Conservation (phyloP, 495 filamentous ascomycete species). For the Cetradonia linearis region DNA sequence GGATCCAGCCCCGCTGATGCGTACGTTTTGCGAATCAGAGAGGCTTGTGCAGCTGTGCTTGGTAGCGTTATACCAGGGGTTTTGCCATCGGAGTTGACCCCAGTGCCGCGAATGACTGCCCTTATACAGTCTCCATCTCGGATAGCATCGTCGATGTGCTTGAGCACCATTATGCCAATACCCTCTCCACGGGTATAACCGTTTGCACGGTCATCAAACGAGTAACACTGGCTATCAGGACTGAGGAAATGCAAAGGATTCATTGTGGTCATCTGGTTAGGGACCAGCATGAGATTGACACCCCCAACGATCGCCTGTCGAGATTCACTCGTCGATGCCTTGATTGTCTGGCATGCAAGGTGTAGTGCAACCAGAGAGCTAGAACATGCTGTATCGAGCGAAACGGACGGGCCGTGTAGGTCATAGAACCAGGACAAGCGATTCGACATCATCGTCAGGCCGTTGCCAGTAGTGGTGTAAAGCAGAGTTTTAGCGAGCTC, state of each 20-base stretch:
- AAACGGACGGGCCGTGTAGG: slow-evolving; percentile 35
- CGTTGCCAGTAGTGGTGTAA: slow-evolving; percentile 7
- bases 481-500: slow-evolving; percentile 1
- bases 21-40: slow-evolving; percentile 19
- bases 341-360: no score
- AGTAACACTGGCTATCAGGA: slow-evolving; percentile 32
- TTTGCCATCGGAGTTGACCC: slow-evolving; percentile 30
- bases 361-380: slow-evolving; percentile 27
- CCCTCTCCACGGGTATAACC: slow-evolving; percentile 28
- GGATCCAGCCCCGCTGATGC: slow-evolving; percentile 13
- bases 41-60: slow-evolving; percentile 21
- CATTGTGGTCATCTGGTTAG: not conserved
- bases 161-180: slow-evolving; percentile 34
- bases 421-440: slow-evolving; percentile 39
- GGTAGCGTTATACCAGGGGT: slow-evolving; percentile 31
- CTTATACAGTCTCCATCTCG: slow-evolving; percentile 28
- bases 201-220: slow-evolving; percentile 6
- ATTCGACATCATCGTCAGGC: slow-evolving; percentile 30
- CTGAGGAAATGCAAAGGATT: slow-evolving; percentile 32
- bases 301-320: no score
- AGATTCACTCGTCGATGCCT: no score
- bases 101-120: slow-evolving; percentile 29
- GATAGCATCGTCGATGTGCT: slow-evolving; percentile 28
- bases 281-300: no score
- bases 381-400: slow-evolving; percentile 38